Conservation (phyloP, 495 filamentous ascomycete genomes). For the Haplographium delicatum region DNA sequence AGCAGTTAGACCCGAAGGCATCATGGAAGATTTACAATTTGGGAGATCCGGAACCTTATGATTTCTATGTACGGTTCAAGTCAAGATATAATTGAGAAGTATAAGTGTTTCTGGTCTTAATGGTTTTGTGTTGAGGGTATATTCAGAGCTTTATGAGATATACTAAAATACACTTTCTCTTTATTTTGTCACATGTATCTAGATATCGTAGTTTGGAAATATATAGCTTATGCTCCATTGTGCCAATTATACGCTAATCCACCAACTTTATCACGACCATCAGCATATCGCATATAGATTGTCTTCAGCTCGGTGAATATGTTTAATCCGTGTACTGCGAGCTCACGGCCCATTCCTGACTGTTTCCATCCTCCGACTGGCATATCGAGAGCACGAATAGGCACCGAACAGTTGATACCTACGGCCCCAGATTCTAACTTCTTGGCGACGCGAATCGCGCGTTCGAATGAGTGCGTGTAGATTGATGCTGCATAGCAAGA, state of each 20-base stretch:
- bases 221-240: no score
- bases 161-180: no score
- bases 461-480: slow-evolving; percentile 75
- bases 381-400: slow-evolving; percentile 58
- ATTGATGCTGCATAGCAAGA: slow-evolving; percentile 46
- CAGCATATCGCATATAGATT: slow-evolving; percentile 33
- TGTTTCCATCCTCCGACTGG: slow-evolving; percentile 49
- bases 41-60: neutral
- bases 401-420: slow-evolving; percentile 85
- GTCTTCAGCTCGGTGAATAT: slow-evolving; percentile 41
- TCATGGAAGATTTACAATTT: neutral
- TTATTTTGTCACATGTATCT: no score
- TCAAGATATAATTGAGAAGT: neutral
- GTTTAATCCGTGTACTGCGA: slow-evolving; percentile 35
- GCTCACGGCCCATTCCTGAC: slow-evolving; percentile 42
- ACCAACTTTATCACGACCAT: neutral
- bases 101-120: no score
- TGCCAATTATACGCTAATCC: neutral
- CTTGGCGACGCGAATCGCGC: slow-evolving; percentile 76
- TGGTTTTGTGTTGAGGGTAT: no score
- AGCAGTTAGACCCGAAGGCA: neutral
- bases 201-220: no score
- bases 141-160: no score
- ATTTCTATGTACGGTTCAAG: neutral
- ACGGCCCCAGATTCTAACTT: slow-evolving; percentile 89